Evolutionary conservation across 768 basidiomycete genomes (phyloP).

Genomic region (Leccinum longicurvipes): DNA sequence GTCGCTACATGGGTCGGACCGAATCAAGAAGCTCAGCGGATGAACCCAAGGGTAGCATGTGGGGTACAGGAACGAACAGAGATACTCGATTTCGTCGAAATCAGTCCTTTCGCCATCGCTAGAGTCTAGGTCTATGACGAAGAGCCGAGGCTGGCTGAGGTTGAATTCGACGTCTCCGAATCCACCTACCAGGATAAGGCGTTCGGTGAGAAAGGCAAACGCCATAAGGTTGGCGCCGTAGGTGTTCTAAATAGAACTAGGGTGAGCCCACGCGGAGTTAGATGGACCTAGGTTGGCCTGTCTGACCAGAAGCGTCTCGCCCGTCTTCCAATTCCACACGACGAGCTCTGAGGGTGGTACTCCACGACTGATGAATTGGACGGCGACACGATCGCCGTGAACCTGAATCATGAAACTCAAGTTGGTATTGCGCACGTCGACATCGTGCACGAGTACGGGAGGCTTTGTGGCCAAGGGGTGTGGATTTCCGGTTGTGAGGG

Average conservation of each 20-base stretch:
- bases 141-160: constrained; percentile 26
- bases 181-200: constrained; percentile 37
- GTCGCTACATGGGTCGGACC: constrained; percentile 51
- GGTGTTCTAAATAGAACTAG: constrained; percentile 17
- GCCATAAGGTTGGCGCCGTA: constrained; percentile 35
- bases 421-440: constrained; percentile 15
- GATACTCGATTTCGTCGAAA: constrained; percentile 32
- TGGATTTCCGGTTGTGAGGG: constrained; percentile 41
- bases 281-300: neutral
- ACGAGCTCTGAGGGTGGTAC: constrained; percentile 43
- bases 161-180: constrained; percentile 21
- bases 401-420: constrained; percentile 52
- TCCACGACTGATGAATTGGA: constrained; percentile 41
- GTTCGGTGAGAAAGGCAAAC: constrained; percentile 42
- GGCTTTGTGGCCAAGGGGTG: constrained; percentile 43
- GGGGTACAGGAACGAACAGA: constrained; percentile 44
- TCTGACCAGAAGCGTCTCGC: constrained; percentile 47
- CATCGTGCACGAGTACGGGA: constrained; percentile 29
- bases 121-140: constrained; percentile 41
- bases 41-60: constrained; percentile 25
- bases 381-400: constrained; percentile 47
- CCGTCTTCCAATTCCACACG: constrained; percentile 69
- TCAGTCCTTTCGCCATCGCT: constrained; percentile 28
- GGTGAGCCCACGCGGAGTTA: neutral
- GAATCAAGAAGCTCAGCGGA: constrained; percentile 40